A percentile compares a stretch with the other conserved stretches of the same genome.
These are phyloP conservation scores for Tylopilus vinaceipallidus DNA, from an alignment of 768 basidiomycete species.

Conservation along the genomic window DNA sequence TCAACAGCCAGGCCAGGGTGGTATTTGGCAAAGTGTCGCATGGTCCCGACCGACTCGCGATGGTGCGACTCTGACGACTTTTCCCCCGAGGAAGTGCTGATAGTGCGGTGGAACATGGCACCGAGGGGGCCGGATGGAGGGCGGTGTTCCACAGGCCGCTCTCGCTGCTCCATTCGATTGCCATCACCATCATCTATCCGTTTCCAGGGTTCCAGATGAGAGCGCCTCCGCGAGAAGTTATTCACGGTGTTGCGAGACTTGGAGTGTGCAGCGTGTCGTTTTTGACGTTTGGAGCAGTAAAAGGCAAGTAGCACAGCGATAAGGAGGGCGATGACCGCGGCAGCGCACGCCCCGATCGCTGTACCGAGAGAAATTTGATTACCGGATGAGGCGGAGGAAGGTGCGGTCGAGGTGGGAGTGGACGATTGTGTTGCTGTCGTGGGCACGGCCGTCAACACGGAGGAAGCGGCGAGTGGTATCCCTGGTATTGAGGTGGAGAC, in stretches of 20 bases:
- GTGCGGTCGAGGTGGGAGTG: conserved; percentile 4
- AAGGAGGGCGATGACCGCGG: conserved; percentile 52
- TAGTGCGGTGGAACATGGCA: conserved; percentile 59
- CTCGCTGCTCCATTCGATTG: conserved; percentile 45
- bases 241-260: conserved; percentile 40
- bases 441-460: neutral
- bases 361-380: conserved; percentile 38
- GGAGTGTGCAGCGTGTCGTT: conserved; percentile 21
- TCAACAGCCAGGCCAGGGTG: conserved; percentile 54
- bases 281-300: conserved; percentile 48
- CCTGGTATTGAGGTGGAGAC: neutral
- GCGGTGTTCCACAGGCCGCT: conserved; percentile 41
- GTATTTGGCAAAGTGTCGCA: conserved; percentile 54
- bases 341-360: conserved; percentile 64
- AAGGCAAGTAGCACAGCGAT: conserved; percentile 50
- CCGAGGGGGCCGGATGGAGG: conserved; percentile 45
- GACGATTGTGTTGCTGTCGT: conserved; percentile 8
- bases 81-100: conserved; percentile 53
- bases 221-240: conserved; percentile 44
- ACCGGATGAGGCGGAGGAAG: conserved; percentile 11
- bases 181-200: conserved; percentile 52
- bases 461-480: conserved; percentile 15
- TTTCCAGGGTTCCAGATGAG: conserved; percentile 50
- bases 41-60: conserved; percentile 30
- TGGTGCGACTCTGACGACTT: conserved; percentile 39